phyloP scores from a whole-genome alignment of 305 asterid species.

The Fraxinus platypoda region DNA sequence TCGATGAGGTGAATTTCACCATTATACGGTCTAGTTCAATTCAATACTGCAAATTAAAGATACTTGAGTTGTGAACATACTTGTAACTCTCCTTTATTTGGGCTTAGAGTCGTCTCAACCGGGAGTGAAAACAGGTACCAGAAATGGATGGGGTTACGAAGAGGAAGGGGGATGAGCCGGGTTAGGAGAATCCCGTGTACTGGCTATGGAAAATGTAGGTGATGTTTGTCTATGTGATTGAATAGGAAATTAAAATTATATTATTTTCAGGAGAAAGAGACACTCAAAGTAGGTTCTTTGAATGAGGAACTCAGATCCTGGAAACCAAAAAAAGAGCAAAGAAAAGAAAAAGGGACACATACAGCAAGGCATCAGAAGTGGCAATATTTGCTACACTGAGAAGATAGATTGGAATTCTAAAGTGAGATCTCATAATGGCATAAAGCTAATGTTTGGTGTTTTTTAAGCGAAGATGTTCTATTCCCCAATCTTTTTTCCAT shows the following conservation, averaged over 20 bases:
- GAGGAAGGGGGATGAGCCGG: no score
- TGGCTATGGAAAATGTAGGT: background rate
- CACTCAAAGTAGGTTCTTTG: background rate
- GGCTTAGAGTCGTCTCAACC: background rate
- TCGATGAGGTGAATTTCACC: no score
- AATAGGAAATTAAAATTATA: background rate
- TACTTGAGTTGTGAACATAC: background rate
- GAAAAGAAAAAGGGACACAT: background rate
- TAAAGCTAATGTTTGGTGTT: slow-evolving; percentile 58
- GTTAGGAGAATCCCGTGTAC: no score
- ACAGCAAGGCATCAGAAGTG: background rate
- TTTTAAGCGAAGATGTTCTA: background rate
- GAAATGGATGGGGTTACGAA: no score
- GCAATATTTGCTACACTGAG: background rate
- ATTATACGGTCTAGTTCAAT: no score
- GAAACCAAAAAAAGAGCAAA: background rate
- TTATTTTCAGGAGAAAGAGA: background rate
- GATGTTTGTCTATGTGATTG: background rate
- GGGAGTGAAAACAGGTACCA: no score
- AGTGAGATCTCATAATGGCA: slow-evolving; percentile 27
- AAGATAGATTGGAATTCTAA: background rate
- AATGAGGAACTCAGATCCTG: background rate
- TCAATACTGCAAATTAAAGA: no score
- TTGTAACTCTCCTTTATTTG: background rate
- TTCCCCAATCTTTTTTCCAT: slow-evolving; percentile 21